Evolutionary conservation across 2,329 filamentous ascomycete species (phyloP), one percentile per base, ranked within the genome.

Genomic region (Dactylellina drechsleri): DNA sequence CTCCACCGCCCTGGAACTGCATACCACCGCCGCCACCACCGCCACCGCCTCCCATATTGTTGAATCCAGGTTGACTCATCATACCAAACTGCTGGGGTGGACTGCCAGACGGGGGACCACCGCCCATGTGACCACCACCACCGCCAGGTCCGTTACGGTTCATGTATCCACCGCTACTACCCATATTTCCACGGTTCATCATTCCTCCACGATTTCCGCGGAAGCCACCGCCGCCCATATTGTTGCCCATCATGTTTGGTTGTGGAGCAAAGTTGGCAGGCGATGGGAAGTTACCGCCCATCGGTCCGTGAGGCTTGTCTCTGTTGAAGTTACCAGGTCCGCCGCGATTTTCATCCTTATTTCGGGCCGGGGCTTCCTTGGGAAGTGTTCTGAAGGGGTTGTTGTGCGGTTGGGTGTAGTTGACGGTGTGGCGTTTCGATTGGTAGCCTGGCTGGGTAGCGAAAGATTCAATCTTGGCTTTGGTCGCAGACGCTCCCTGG

Each of bases 311-410:
- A 45, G 76, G 66, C 20, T 75, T 78, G 80, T 61, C 80, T 79
- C 66, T 81, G 82, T 78, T 82, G 81, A 82, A 84, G 81, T 80
- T 82, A 79, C 78, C 82, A 78, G 81, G 79, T 57, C 66, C 71
- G n/a, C 62, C 47, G 67, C 85, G 79, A 79, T 80, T 85, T 50
- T 85, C 84, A 50, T 89, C 87, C 43, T 86, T 89, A 70, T 85
- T 85, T 28, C 91, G 88, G 78, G 87, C 86, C 0, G 92, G 92
- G 0, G 91, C 90, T 81, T 97, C 93, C 83, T 97, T 97, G 16
- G 93, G 93, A 3, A 96, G 84, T 0, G 93, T 97, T 77, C 91
- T 90, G 87, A 96, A 98, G 0, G 93, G 93, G 81, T 98, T 98
- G 78, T 87, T 86, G 56, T 88, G 87, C 0, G 92, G 89, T 77